A percentile compares a stretch with the other conserved stretches of the same genome.
Conservation (phyloP, 352 stramenopile genomes). For the Thalassiosira delicatula region DNA sequence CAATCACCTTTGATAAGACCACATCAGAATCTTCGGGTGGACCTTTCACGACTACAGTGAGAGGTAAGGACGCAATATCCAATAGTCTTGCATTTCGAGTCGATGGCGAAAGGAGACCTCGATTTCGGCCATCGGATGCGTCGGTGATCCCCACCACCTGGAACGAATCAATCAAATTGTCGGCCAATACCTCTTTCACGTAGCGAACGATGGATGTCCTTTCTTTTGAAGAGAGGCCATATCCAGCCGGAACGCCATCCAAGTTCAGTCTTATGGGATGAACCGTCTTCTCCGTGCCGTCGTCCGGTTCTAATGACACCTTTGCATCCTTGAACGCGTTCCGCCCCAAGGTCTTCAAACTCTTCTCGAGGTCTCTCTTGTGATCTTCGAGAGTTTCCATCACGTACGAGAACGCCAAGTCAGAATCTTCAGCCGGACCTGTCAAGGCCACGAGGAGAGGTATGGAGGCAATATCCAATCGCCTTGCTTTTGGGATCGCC, state of each 20-base stretch:
- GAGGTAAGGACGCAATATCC: conserved; percentile 12
- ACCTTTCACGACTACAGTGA: conserved; percentile 16
- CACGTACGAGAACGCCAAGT: background rate
- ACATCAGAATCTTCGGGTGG: too few relatives aligned
- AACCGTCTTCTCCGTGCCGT: background rate
- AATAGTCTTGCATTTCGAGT: background rate
- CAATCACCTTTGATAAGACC: conserved; percentile 22
- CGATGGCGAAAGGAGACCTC: background rate
- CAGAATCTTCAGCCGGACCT: background rate
- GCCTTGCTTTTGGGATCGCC: too few relatives aligned
- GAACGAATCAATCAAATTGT: background rate
- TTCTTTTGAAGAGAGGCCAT: background rate
- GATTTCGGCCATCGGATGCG: background rate
- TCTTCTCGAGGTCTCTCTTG: background rate
- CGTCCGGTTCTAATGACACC: background rate
- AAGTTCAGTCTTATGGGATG: too few relatives aligned
- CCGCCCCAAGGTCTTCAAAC: background rate
- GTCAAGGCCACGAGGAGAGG: background rate
- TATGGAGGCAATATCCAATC: background rate
- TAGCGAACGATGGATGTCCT: background rate
- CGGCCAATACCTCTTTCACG: background rate
- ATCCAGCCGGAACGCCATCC: background rate
- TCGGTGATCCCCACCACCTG: background rate
- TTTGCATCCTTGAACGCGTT: background rate
- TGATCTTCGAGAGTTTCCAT: background rate